Percentiles rank a stretch among this genome's conserved stretches.
Evolutionary conservation across 805 yeast genomes (phyloP).

Genomic region (Teunomyces barrocoloradensis): DNA sequence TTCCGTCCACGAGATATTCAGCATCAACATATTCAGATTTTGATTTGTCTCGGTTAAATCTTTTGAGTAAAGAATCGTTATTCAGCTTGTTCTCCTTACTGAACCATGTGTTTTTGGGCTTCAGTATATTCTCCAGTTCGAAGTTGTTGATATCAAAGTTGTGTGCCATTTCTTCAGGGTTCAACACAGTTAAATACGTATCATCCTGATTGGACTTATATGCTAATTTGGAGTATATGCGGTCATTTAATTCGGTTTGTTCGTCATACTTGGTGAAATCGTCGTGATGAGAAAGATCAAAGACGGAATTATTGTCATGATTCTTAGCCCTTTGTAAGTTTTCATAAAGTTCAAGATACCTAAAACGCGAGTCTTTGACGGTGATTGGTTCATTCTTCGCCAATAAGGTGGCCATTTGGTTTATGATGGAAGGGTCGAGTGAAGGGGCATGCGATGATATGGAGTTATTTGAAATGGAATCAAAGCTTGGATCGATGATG

Average conservation of each 20-base stretch:
- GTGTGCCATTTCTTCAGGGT: slow-evolving; percentile 22
- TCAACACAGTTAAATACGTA: slow-evolving; percentile 25
- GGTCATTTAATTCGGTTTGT: slow-evolving; percentile 34
- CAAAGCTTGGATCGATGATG: slow-evolving; percentile 17
- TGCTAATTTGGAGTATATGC: slow-evolving; percentile 19
- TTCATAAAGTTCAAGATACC: slow-evolving; percentile 25
- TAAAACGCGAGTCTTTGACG: slow-evolving; percentile 20
- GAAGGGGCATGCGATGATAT: slow-evolving; percentile 8
- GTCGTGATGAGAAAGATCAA: slow-evolving; percentile 29
- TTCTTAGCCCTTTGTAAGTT: slow-evolving; percentile 10
- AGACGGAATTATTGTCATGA: slow-evolving; percentile 15
- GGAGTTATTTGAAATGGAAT: slow-evolving; percentile 15
- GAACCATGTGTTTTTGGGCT: slow-evolving; percentile 1
- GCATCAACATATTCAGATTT: not conserved
- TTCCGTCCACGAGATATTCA: slow-evolving; percentile 3
- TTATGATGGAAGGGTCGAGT: slow-evolving; percentile 24
- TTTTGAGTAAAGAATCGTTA: slow-evolving; percentile 5
- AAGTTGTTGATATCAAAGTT: slow-evolving; percentile 21
- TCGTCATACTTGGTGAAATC: slow-evolving; percentile 34
- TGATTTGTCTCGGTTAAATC: not conserved
- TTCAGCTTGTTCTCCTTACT: not conserved
- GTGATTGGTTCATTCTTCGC: slow-evolving; percentile 1
- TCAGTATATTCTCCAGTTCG: not conserved
- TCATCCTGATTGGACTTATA: slow-evolving; percentile 12
- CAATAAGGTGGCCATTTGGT: slow-evolving; percentile 14